phyloP scores from a whole-genome alignment of 805 yeast genomes.

The Teunomyces atbi region DNA sequence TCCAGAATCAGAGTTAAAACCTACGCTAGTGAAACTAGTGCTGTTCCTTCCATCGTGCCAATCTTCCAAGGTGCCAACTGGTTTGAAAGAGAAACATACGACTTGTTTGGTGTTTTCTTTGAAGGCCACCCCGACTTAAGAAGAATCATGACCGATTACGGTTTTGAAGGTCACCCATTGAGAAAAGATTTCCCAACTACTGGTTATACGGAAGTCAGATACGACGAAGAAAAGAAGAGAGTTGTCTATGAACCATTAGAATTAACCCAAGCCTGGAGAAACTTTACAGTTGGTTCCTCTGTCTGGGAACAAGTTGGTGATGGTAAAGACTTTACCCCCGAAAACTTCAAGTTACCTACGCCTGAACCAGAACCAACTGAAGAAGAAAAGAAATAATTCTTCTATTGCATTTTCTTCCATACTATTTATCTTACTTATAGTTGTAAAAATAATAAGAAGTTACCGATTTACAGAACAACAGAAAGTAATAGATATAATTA shows the following conservation, averaged over 20 bases:
- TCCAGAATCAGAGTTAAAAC: slow-evolving; percentile 88
- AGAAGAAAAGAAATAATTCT: slow-evolving; percentile 33
- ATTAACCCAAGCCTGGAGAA: slow-evolving; percentile 89
- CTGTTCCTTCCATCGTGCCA: slow-evolving; percentile 77
- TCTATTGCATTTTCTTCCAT: slow-evolving; percentile 4
- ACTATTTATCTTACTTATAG: slow-evolving; percentile 5
- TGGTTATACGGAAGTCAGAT: slow-evolving; percentile 86
- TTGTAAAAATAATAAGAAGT: neutral
- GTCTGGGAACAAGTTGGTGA: slow-evolving; percentile 93
- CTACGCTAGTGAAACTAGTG: slow-evolving; percentile 76
- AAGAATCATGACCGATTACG: slow-evolving; percentile 88
- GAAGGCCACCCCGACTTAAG: slow-evolving; percentile 89
- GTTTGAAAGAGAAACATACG: slow-evolving; percentile 89
- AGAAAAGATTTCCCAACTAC: slow-evolving; percentile 92
- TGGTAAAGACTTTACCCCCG: slow-evolving; percentile 81
- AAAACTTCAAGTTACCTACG: slow-evolving; percentile 73
- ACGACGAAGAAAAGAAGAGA: slow-evolving; percentile 88
- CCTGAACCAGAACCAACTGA: slow-evolving; percentile 70
- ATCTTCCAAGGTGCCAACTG: slow-evolving; percentile 81
- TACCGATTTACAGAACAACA: neutral
- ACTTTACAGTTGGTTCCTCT: slow-evolving; percentile 82
- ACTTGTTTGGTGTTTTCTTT: slow-evolving; percentile 82
- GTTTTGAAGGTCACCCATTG: slow-evolving; percentile 88
- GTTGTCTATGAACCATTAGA: slow-evolving; percentile 88
- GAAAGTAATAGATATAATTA: neutral